Conservation (phyloP, 2,329 filamentous ascomycete species). For the Ophiostoma australiae region DNA sequence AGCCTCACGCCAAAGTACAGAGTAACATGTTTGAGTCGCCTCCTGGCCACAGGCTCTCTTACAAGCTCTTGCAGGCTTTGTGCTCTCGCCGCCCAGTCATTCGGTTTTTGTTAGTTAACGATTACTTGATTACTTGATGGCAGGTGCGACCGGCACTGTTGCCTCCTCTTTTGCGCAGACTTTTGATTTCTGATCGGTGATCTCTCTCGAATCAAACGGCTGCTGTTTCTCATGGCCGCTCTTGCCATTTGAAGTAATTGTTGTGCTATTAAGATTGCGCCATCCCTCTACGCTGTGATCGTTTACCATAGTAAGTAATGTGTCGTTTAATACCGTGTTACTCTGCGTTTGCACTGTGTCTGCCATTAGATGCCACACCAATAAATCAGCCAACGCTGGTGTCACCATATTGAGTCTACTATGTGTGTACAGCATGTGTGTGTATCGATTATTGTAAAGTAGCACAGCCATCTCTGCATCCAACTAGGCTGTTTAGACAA, state of each 20-base stretch:
- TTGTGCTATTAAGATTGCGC: not conserved
- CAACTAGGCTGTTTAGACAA: not conserved
- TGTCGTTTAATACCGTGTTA: too few relatives aligned
- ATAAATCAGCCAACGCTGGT: not conserved
- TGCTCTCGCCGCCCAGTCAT: constrained; percentile 23
- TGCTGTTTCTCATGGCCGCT: constrained; percentile 6
- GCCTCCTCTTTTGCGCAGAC: not conserved
- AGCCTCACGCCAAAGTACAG: too few relatives aligned
- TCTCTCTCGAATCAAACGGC: constrained; percentile 19
- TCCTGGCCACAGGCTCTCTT: too few relatives aligned
- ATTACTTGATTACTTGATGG: constrained; percentile 27
- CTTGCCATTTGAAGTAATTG: not conserved
- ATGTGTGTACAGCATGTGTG: too few relatives aligned
- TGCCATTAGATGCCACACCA: not conserved
- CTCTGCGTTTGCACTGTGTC: too few relatives aligned
- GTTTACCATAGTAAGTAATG: too few relatives aligned
- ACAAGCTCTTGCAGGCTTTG: constrained; percentile 16
- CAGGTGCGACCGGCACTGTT: not conserved
- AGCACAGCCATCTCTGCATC: not conserved
- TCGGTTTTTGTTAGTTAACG: constrained; percentile 27
- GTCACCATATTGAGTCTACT: not conserved
- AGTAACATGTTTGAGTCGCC: too few relatives aligned
- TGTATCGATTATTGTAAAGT: too few relatives aligned
- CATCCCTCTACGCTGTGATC: not conserved
- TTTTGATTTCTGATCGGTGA: not conserved